Evolutionary conservation across 345 rosid species (phyloP).

Genomic region (Combretum micranthum): DNA sequence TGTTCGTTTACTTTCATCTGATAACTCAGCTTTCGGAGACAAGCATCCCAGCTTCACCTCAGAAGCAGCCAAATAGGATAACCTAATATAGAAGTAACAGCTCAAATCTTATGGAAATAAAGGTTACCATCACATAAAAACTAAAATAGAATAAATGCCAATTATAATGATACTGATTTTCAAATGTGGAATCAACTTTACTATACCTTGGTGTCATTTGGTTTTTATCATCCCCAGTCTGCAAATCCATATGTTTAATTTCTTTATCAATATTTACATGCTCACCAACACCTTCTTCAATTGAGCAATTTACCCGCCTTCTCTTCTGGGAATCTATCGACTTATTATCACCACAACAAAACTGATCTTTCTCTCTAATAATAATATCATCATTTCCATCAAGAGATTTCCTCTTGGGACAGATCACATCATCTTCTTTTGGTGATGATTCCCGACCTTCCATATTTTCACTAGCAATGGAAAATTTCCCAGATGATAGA

Average conservation of each 20-base stretch:
- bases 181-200: constrained; percentile 8
- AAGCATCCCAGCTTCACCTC: constrained; percentile 28
- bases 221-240: constrained; percentile 21
- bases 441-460: constrained; percentile 17
- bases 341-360: constrained; percentile 15
- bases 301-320: constrained; percentile 13
- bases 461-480: constrained; percentile 11
- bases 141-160: neutral
- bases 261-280: constrained; percentile 16
- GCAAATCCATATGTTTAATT: constrained; percentile 17
- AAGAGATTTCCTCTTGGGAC: constrained; percentile 7
- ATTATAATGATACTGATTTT: constrained; percentile 8
- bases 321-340: constrained; percentile 10
- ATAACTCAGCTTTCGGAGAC: constrained; percentile 24
- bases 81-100: constrained; percentile 28
- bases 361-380: constrained; percentile 8
- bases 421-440: constrained; percentile 6
- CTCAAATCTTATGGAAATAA: constrained; percentile 6
- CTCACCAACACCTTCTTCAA: constrained; percentile 13
- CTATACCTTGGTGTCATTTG: constrained; percentile 45
- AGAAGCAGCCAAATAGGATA: constrained; percentile 44
- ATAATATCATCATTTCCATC: constrained; percentile 9
- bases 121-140: neutral
- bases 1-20: constrained; percentile 37
- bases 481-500: constrained; percentile 16